Evolutionary conservation across 352 stramenopile species (phyloP).

Genomic region (Saprolegnia diclina): DNA sequence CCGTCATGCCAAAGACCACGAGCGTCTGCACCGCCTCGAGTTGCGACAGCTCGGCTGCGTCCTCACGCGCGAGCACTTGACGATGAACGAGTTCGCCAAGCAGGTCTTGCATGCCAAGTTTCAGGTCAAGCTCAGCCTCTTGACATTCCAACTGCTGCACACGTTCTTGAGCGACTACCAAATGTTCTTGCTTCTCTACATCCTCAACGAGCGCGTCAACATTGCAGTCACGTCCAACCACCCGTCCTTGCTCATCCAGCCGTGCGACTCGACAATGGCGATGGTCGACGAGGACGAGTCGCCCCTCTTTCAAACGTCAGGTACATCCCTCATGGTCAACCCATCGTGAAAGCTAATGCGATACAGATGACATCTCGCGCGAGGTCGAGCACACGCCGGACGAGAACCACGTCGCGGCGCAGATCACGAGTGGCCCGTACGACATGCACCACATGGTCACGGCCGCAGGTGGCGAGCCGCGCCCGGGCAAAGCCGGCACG

Average conservation of each 20-base stretch:
- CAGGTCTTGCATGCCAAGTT: constrained; percentile 80
- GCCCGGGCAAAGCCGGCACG: constrained; percentile 29
- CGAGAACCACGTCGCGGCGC: constrained; percentile 62
- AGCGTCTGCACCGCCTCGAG: constrained; percentile 61
- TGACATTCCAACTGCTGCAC: constrained; percentile 79
- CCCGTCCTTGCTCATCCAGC: constrained; percentile 55
- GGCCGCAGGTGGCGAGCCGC: constrained; percentile 31
- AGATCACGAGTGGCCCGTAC: constrained; percentile 56
- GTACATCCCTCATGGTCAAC: neutral
- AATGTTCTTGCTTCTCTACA: constrained; percentile 66
- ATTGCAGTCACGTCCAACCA: constrained; percentile 68
- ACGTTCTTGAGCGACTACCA: constrained; percentile 69
- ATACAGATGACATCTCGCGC: constrained; percentile 48
- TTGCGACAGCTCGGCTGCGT: constrained; percentile 58
- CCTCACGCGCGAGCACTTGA: constrained; percentile 55
- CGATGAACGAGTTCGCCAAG: constrained; percentile 66
- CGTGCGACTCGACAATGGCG: constrained; percentile 39
- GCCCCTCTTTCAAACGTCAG: constrained; percentile 21
- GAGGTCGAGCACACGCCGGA: constrained; percentile 48
- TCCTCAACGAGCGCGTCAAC: constrained; percentile 75
- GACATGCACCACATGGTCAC: constrained; percentile 72
- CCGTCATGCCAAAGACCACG: constrained; percentile 53
- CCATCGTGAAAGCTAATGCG: neutral
- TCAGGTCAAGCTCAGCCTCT: constrained; percentile 71
- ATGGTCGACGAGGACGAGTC: constrained; percentile 29